A percentile compares a stretch with the other conserved stretches of the same genome.
These are phyloP conservation scores for Pulveroboletus ravenelii DNA, from an alignment of 768 basidiomycete species.

Conservation along the genomic window DNA sequence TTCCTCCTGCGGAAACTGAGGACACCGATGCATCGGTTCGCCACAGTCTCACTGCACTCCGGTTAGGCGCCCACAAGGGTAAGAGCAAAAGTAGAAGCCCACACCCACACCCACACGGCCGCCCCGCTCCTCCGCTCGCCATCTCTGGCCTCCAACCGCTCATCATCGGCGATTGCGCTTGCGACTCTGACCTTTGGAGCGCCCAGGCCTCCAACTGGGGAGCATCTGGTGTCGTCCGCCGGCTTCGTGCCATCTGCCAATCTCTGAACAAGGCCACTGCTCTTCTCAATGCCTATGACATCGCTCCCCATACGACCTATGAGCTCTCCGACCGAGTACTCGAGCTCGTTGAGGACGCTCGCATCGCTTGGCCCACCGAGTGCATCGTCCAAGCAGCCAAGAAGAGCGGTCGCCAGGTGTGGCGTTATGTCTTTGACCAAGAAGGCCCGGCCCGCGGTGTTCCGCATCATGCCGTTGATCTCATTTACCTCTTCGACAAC, in stretches of 20 bases:
- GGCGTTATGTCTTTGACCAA: conserved; percentile 81
- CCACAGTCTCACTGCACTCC: conserved; percentile 18
- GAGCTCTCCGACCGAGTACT: conserved; percentile 64
- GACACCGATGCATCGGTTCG: conserved; percentile 12
- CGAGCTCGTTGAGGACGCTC: conserved; percentile 72
- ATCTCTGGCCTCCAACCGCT: conserved; percentile 50
- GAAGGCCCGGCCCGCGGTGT: conserved; percentile 61
- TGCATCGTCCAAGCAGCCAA: conserved; percentile 51
- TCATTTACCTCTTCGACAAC: conserved; percentile 78
- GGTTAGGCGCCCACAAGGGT: conserved; percentile 23
- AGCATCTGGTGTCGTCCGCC: conserved; percentile 53
- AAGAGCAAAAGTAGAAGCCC: conserved; percentile 26
- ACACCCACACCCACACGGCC: conserved; percentile 25
- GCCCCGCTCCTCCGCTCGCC: conserved; percentile 5
- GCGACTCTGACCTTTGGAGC: conserved; percentile 63
- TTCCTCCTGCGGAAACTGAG: conserved; percentile 26
- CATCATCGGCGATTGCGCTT: conserved; percentile 69
- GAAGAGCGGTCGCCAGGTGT: conserved; percentile 56
- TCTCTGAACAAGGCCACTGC: conserved; percentile 57
- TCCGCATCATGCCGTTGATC: conserved; percentile 67
- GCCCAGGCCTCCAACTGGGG: conserved; percentile 59
- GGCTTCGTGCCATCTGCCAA: conserved; percentile 72
- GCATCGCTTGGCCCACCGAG: conserved; percentile 75
- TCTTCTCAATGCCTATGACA: conserved; percentile 69
- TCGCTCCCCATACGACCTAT: conserved; percentile 55